A percentile compares a stretch with the other conserved stretches of the same genome.
phyloP scores from a whole-genome alignment of 2,329 filamentous ascomycete species.

The Lachnellula subtilissima region DNA sequence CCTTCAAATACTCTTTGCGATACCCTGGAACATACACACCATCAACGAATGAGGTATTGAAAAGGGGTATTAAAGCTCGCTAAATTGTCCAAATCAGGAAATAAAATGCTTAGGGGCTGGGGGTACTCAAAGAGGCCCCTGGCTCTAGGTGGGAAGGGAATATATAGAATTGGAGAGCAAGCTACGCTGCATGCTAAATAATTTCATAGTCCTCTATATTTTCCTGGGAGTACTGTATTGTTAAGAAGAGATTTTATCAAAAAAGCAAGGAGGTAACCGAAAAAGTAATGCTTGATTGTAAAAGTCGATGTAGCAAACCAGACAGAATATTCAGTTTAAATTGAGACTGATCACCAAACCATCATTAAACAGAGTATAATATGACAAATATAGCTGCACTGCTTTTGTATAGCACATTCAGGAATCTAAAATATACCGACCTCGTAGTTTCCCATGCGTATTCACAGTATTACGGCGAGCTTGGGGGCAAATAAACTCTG shows the following conservation, averaged over 20 bases:
- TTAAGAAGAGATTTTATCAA: slow-evolving; percentile 1
- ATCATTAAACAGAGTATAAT: background rate
- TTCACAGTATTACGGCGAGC: slow-evolving; percentile 24
- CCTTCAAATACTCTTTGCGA: slow-evolving; percentile 30
- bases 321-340: too few relatives aligned
- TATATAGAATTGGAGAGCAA: slow-evolving; percentile 66
- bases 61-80: slow-evolving; percentile 32
- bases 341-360: too few relatives aligned
- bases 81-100: too few relatives aligned
- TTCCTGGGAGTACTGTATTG: slow-evolving; percentile 43
- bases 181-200: slow-evolving; percentile 74
- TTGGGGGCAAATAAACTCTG: slow-evolving; percentile 18
- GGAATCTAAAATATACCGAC: background rate
- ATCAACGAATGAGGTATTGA: slow-evolving; percentile 44
- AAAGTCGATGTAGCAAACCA: too few relatives aligned
- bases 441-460: slow-evolving; percentile 22
- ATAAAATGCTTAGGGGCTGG: too few relatives aligned
- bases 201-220: slow-evolving; percentile 59
- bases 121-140: too few relatives aligned
- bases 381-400: background rate
- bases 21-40: slow-evolving; percentile 42
- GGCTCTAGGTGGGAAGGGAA: slow-evolving; percentile 59
- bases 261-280: background rate
- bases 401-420: background rate
- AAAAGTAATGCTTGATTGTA: background rate